These are phyloP conservation scores for Aphanomyces cochlioides DNA, from an alignment of 352 stramenopile species.

Conservation along the genomic window DNA sequence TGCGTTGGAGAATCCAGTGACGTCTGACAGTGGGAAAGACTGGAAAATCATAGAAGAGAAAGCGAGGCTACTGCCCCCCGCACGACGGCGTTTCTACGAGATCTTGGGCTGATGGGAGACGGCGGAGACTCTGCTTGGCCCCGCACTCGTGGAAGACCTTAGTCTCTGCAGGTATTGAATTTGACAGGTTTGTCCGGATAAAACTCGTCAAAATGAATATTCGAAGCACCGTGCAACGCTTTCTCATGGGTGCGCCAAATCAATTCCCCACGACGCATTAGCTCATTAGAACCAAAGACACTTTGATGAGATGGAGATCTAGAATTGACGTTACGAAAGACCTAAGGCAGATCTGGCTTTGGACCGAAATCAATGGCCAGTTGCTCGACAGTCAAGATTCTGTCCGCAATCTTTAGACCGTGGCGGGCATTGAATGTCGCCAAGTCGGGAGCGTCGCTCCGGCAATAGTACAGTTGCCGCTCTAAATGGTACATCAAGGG, in stretches of 20 bases:
- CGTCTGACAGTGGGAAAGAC: too few relatives aligned
- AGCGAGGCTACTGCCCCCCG: too few relatives aligned
- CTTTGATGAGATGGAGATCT: not conserved
- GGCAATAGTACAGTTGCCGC: slow-evolving; percentile 66
- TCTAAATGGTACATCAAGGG: slow-evolving; percentile 78
- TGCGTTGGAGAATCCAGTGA: too few relatives aligned
- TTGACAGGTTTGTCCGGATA: slow-evolving; percentile 13
- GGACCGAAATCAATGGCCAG: slow-evolving; percentile 19
- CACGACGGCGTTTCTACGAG: too few relatives aligned
- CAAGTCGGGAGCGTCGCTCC: slow-evolving; percentile 33
- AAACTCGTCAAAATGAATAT: not conserved
- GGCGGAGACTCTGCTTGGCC: too few relatives aligned
- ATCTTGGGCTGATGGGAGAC: too few relatives aligned
- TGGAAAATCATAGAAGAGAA: too few relatives aligned
- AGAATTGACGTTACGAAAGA: not conserved
- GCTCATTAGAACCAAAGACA: not conserved
- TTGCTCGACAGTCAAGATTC: not conserved
- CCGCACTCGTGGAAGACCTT: not conserved
- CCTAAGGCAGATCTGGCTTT: not conserved
- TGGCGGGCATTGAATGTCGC: not conserved
- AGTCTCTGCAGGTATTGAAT: not conserved
- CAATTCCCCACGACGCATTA: too few relatives aligned
- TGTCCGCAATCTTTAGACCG: not conserved
- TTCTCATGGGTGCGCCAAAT: not conserved
- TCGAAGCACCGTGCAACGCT: not conserved